Evolutionary conservation across 2,329 filamentous ascomycete species (phyloP).

Genomic region (Cercospora nicotianae): DNA sequence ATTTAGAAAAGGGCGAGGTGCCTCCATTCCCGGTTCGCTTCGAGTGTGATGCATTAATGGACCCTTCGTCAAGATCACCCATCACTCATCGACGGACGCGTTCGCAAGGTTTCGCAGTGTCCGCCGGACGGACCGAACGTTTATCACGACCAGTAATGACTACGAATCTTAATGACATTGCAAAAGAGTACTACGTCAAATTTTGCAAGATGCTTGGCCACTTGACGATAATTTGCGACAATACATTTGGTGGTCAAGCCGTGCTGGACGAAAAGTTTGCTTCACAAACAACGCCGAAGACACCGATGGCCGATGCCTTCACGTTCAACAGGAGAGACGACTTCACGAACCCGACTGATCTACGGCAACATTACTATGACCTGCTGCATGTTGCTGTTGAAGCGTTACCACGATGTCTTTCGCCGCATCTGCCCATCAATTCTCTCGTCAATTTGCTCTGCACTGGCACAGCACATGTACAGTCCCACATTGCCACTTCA

Average conservation of each 20-base stretch:
- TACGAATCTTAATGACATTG: constrained; percentile 67
- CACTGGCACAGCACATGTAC: constrained; percentile 93
- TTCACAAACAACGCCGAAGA: constrained; percentile 76
- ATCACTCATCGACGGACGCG: constrained; percentile 38
- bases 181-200: constrained; percentile 80
- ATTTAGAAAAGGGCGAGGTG: constrained; percentile 80
- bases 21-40: constrained; percentile 80
- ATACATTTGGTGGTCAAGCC: constrained; percentile 94
- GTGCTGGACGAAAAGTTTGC: constrained; percentile 93
- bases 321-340: constrained; percentile 85
- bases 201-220: constrained; percentile 96
- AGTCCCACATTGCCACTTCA: constrained; percentile 85
- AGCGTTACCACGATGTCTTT: constrained; percentile 89
- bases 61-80: constrained; percentile 42
- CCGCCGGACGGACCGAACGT: constrained; percentile 59
- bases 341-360: constrained; percentile 69
- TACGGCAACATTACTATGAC: constrained; percentile 94
- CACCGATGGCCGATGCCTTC: constrained; percentile 91
- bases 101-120: constrained; percentile 40
- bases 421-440: constrained; percentile 87
- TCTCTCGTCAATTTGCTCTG: constrained; percentile 91
- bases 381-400: constrained; percentile 93
- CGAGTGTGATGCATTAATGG: constrained; percentile 47
- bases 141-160: constrained; percentile 65
- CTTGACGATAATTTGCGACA: constrained; percentile 94